Base-by-base conservation (phyloP, 1,284 basidiomycete genomes). In the Rhodotorula sp. region DNA sequence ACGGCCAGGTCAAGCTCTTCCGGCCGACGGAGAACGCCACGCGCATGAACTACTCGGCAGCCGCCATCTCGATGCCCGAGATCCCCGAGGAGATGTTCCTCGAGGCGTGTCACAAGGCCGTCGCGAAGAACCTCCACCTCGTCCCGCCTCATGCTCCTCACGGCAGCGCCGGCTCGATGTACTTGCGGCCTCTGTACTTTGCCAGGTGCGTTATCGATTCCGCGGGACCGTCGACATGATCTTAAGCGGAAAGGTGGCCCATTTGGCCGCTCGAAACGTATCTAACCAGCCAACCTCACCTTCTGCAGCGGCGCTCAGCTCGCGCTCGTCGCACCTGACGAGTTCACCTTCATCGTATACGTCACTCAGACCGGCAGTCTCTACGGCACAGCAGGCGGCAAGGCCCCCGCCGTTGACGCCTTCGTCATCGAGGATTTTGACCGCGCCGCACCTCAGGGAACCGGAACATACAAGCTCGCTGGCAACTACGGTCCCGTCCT, bases 311-410 rank as follows among this genome's bases (percentile, higher is more conserved):
- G 80, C 5, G 76, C 74, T 2, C 72, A 76, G 53, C 73, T 81
- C 20, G 71, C 77, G 51, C 77, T 79, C 20, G 70, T 67, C n/a
- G 74, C 78, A 24, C 78, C 78, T 0, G 59, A 73, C 62, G 79
- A 80, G 64, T 80, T 80, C 69, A 79, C 76, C 1, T 81, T 81
- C 65, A 58, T 80, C 61, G 78, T 81, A 34, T 80, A 77, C 70
- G 78, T 78, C 30, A 79, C 80, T 19, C 80, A 79, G 24, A 78
- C 77, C 22, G 79, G 79, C 44, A 75, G 74, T n/a, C 77, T 80
- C 11, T 81, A 81, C 71, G 79, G 80, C 34, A 67, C 76, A 20
- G 74, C 77, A 4, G 76, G 76, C 52, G 72, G 70, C 27, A 72
- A 72, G 44, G 75, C 64, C 2, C 79, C 80, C 8, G 79, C 79